These are phyloP conservation scores for Globisporangium emineosum DNA, from an alignment of 352 stramenopile genomes.

Conservation along the genomic window DNA sequence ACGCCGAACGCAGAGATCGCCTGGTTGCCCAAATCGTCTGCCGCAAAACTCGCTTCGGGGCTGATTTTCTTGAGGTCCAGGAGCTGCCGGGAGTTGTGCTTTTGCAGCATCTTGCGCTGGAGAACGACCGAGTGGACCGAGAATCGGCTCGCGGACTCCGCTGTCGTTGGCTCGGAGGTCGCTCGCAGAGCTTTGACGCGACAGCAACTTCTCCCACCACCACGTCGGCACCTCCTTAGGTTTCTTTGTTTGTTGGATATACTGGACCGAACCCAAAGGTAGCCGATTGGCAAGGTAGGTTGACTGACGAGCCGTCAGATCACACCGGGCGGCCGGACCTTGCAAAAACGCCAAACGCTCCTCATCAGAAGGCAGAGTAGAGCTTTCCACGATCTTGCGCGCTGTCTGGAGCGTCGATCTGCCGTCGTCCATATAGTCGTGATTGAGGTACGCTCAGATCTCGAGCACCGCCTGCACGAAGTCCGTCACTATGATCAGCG, in stretches of 20 bases:
- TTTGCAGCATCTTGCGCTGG: background rate
- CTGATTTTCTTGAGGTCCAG: constrained; percentile 1
- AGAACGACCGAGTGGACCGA: background rate
- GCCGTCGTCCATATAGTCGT: constrained; percentile 29
- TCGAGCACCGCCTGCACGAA: constrained; percentile 9
- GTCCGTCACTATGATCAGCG: background rate
- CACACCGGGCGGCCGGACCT: background rate
- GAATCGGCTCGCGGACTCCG: background rate
- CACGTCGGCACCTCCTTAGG: no score
- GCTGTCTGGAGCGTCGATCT: constrained; percentile 23
- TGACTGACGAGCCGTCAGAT: background rate
- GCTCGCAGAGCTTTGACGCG: no score
- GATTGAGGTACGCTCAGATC: constrained; percentile 26
- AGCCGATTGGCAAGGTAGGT: background rate
- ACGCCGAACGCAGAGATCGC: no score
- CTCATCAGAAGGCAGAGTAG: constrained; percentile 12
- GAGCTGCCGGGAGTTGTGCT: background rate
- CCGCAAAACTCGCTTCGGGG: background rate
- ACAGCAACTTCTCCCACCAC: background rate
- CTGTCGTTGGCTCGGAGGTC: no score
- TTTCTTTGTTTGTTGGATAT: no score
- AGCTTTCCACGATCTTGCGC: constrained; percentile 29
- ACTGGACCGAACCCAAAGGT: no score
- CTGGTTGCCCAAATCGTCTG: no score
- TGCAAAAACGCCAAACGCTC: background rate